Base-by-base conservation (phyloP, 108 stramenopile genomes). In the Nannochloropsis gaditana region DNA sequence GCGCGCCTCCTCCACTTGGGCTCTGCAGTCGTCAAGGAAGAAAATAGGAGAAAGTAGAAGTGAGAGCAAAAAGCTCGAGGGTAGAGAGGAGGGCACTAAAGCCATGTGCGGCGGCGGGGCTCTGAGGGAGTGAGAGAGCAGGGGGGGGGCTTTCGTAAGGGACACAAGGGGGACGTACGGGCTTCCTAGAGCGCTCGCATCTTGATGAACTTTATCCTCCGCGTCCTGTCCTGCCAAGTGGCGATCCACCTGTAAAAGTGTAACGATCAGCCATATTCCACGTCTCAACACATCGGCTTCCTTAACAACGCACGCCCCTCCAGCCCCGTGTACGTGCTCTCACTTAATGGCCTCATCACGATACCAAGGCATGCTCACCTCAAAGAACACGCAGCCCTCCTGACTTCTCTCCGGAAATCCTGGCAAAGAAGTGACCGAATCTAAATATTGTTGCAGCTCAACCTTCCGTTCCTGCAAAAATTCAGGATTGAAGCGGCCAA, bases 381-480 rank as follows among this genome's bases (percentile, higher is more conserved):
- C 59, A n/a, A 73, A 73, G 8, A 73, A 73, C 2, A 73, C 19
- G 59, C 59, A 73, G 2, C 59, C 59, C 59, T 73, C 59, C 4
- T 6, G 59, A 8, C 59, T 73, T 4, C 6, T 73, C n/a, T 73
- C 59, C 8, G 59, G 59, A 73, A 73, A 73, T 15, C 59, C 59
- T n/a, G 59, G 59, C 8, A 73, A 73, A 2, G 19, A n/a, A 73
- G 59, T 73, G n/a, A 73, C 59, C 15, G 8, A 4, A 73, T 73
- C 59, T n/a, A 73, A 73, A 8, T 73, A 73, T 15, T 73, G 59
- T n/a, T 73, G 59, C 6, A 73, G 59, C 59, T 73, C 19, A 15
- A 73, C 19, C 59, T 73, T 73, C 59, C 59, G 59, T 15, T 73
- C 59, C 59, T 73, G 59, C 59, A 73, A 73, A 73, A 73, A 73